Evolutionary conservation across 805 yeast species (phyloP).

Genomic region (Ogataea allantospora): DNA sequence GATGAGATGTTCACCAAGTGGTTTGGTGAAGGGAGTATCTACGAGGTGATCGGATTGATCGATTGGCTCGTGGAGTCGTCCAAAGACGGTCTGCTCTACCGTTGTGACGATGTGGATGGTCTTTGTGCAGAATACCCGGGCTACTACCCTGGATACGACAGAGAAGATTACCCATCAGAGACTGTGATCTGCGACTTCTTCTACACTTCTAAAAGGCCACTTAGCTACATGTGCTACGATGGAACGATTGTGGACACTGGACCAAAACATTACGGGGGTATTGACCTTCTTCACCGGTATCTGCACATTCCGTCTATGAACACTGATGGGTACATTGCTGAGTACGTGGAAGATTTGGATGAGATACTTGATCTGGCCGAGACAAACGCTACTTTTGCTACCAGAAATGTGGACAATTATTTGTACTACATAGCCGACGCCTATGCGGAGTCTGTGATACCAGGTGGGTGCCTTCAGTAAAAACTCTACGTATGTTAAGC

Average conservation of each 20-base stretch:
- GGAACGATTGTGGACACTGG: slow-evolving; percentile 33
- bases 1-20: slow-evolving; percentile 35
- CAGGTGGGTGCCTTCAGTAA: slow-evolving; percentile 33
- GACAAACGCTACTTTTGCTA: slow-evolving; percentile 34
- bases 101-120: slow-evolving; percentile 42
- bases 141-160: slow-evolving; percentile 41
- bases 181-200: slow-evolving; percentile 42
- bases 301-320: slow-evolving; percentile 34
- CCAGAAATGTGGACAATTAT: slow-evolving; percentile 35
- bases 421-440: slow-evolving; percentile 34
- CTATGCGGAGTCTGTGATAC: slow-evolving; percentile 30
- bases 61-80: slow-evolving; percentile 35
- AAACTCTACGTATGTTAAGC: too few species aligned
- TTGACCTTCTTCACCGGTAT: slow-evolving; percentile 39
- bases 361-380: slow-evolving; percentile 36
- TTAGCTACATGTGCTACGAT: slow-evolving; percentile 35
- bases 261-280: slow-evolving; percentile 34
- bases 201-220: slow-evolving; percentile 32
- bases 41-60: slow-evolving; percentile 37
- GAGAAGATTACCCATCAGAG: slow-evolving; percentile 37
- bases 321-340: slow-evolving; percentile 35
- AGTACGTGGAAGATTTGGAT: slow-evolving; percentile 36
- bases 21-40: slow-evolving; percentile 38
- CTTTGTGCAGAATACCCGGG: slow-evolving; percentile 31
- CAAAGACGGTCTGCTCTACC: slow-evolving; percentile 34